Evolutionary conservation across 495 filamentous ascomycete species (phyloP).

Genomic region (Neurospora sp.): DNA sequence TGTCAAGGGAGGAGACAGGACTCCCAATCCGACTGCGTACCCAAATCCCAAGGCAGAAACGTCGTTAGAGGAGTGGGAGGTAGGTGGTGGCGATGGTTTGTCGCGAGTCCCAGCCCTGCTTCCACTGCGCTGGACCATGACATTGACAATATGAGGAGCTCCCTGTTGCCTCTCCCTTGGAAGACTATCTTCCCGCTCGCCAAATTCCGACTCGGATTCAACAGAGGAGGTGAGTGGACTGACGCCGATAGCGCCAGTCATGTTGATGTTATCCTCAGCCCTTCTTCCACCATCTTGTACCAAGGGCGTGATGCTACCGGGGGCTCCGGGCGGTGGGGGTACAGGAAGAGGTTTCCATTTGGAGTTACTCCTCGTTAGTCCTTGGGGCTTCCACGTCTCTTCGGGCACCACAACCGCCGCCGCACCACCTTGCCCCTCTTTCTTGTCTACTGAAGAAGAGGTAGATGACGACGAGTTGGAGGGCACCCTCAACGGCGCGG

Average conservation of each 20-base stretch:
- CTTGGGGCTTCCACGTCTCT: neutral
- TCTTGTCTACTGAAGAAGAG: neutral
- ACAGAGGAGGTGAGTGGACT: neutral
- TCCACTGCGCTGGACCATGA: neutral
- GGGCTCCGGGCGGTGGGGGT: conserved; percentile 1
- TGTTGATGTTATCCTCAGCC: neutral
- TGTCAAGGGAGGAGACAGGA: neutral
- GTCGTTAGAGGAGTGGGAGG: neutral
- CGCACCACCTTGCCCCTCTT: neutral
- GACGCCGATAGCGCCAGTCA: neutral
- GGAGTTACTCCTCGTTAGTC: conserved; percentile 7
- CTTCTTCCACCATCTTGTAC: neutral
- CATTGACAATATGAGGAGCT: neutral
- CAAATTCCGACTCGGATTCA: neutral
- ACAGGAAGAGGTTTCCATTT: conserved; percentile 17
- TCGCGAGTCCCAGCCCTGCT: neutral
- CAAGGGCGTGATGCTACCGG: neutral
- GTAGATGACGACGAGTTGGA: neutral
- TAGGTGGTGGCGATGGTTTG: neutral
- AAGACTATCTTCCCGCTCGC: neutral
- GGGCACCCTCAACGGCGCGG: conserved; percentile 12
- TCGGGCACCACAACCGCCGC: neutral
- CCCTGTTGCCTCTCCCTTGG: neutral
- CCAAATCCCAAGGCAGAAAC: neutral
- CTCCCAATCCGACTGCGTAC: neutral